Evolutionary conservation across 176 grass and related monocot genomes (phyloP).

Genomic region (Zoysia japonica): DNA sequence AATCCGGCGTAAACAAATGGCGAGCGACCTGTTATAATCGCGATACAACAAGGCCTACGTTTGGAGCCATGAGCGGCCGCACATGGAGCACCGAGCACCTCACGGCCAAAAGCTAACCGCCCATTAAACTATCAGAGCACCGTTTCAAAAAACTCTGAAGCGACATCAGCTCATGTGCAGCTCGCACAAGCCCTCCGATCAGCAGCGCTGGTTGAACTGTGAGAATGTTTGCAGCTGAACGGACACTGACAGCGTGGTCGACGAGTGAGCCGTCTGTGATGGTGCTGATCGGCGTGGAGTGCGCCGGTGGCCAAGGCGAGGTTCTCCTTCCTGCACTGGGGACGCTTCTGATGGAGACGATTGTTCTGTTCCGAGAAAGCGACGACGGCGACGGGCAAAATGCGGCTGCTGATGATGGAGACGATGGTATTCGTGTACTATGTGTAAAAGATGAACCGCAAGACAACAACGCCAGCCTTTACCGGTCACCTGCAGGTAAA

Average conservation of each 20-base stretch:
- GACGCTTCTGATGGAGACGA: background rate
- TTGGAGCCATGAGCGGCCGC: conserved; percentile 54
- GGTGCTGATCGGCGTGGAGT: background rate
- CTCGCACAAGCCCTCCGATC: background rate
- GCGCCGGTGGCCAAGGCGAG: background rate
- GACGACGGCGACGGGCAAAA: conserved; percentile 5
- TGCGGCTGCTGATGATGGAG: background rate
- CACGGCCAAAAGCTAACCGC: conserved; percentile 35
- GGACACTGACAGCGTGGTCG: background rate
- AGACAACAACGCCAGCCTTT: conserved; percentile 32
- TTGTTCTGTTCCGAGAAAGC: conserved; percentile 10
- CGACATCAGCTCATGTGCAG: conserved; percentile 12
- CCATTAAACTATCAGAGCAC: conserved; percentile 27
- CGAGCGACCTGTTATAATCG: conserved; percentile 31
- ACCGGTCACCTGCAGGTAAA: conserved; percentile 29
- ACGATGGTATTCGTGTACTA: conserved; percentile 13
- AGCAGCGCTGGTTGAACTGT: background rate
- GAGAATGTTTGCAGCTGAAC: background rate
- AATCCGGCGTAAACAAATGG: conserved; percentile 28
- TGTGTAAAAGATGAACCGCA: background rate
- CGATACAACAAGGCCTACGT: conserved; percentile 47
- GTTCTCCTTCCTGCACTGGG: background rate
- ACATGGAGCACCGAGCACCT: conserved; percentile 55
- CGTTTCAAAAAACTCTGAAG: conserved; percentile 27
- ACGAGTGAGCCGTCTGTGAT: background rate